Evolutionary conservation across 2,329 filamentous ascomycete genomes (phyloP).

Genomic region (Hansfordia pulvinata): DNA sequence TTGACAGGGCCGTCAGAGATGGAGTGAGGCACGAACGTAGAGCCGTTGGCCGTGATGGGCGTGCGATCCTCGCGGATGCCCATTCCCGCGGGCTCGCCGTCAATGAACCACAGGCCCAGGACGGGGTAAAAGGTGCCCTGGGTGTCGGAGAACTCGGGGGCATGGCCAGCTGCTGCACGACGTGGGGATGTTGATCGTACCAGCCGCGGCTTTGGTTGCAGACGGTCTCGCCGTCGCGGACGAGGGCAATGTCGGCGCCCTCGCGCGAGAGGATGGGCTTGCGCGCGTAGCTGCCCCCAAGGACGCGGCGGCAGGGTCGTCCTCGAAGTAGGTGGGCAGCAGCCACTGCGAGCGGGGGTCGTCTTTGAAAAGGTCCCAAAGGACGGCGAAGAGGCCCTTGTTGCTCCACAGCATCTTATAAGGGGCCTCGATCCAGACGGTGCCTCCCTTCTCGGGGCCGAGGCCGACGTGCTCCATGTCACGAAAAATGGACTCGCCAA

Average conservation of each 20-base stretch:
- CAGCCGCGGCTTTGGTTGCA: neutral
- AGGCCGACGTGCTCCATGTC: slow-evolving; percentile 1
- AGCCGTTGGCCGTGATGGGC: slow-evolving; percentile 1
- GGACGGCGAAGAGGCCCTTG: slow-evolving; percentile 4
- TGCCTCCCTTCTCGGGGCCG: slow-evolving; percentile 2
- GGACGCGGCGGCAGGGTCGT: neutral
- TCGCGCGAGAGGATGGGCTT: slow-evolving; percentile 3
- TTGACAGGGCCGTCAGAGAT: slow-evolving; percentile 1
- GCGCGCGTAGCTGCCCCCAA: slow-evolving; percentile 1
- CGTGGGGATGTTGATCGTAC: slow-evolving; percentile 2
- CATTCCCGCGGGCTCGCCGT: slow-evolving; percentile 3
- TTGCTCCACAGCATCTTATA: slow-evolving; percentile 7
- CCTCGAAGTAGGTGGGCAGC: slow-evolving; percentile 1
- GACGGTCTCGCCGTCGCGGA: neutral
- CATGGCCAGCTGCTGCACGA: slow-evolving; percentile 2
- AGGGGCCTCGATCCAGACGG: slow-evolving; percentile 4
- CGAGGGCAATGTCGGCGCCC: slow-evolving; percentile 1
- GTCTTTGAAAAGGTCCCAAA: slow-evolving; percentile 4
- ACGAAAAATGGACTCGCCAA: slow-evolving; percentile 1
- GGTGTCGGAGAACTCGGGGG: slow-evolving; percentile 1
- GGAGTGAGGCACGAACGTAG: slow-evolving; percentile 1
- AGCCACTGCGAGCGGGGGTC: slow-evolving; percentile 4
- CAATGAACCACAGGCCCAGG: slow-evolving; percentile 3
- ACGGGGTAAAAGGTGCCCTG: slow-evolving; percentile 1
- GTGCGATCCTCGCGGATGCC: slow-evolving; percentile 4